phyloP scores from a whole-genome alignment of 805 yeast species.

The Zygotorulaspora florentina region DNA sequence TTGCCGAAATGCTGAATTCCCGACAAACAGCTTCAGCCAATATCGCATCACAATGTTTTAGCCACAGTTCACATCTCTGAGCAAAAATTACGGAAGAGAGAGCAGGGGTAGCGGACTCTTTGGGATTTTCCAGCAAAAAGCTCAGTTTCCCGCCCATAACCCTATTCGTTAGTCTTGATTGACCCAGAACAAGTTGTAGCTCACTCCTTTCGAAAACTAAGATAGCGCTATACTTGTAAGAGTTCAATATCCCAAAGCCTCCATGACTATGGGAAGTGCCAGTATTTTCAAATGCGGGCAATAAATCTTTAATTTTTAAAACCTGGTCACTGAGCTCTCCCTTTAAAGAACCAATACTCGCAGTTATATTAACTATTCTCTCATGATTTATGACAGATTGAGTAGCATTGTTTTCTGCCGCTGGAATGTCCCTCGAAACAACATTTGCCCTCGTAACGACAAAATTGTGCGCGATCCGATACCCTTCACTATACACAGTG shows the following conservation, averaged over 20 bases:
- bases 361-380: constrained; percentile 19
- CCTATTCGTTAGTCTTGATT: constrained; percentile 15
- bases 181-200: constrained; percentile 15
- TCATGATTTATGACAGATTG: constrained; percentile 15
- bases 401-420: constrained; percentile 9
- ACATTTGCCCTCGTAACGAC: constrained; percentile 21
- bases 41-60: constrained; percentile 17
- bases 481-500: constrained; percentile 24
- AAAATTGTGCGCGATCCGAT: constrained; percentile 26
- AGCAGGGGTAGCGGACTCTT: constrained; percentile 22
- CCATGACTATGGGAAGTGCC: not conserved
- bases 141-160: constrained; percentile 20
- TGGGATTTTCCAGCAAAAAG: constrained; percentile 20
- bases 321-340: constrained; percentile 26
- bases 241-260: constrained; percentile 1
- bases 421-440: constrained; percentile 18
- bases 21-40: constrained; percentile 22
- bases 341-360: constrained; percentile 24
- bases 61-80: constrained; percentile 19
- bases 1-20: constrained; percentile 17
- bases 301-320: constrained; percentile 13
- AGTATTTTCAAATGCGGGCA: not conserved
- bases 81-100: constrained; percentile 23
- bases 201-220: constrained; percentile 24
- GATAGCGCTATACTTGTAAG: constrained; percentile 19